Evolutionary conservation across 768 basidiomycete genomes (phyloP).

Genomic region (Boletus reticulatus): DNA sequence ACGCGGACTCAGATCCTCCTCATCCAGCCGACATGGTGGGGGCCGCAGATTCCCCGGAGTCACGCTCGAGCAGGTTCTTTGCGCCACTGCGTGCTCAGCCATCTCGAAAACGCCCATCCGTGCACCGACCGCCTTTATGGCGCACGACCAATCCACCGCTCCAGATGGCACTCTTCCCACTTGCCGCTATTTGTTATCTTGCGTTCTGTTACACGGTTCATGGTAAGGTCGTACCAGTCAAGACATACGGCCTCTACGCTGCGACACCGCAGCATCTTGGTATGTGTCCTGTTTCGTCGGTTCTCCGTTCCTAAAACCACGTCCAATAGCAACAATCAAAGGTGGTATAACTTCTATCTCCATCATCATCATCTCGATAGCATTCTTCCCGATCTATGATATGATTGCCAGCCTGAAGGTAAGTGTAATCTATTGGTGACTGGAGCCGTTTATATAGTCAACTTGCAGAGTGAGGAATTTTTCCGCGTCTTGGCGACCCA

Average conservation of each 20-base stretch:
- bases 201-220: slow-evolving; percentile 29
- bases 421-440: background rate
- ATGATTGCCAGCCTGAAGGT: slow-evolving; percentile 20
- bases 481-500: slow-evolving; percentile 20
- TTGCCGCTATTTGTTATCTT: slow-evolving; percentile 28
- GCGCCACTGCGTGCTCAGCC: slow-evolving; percentile 4
- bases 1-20: background rate
- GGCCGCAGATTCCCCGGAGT: background rate
- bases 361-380: slow-evolving; percentile 29
- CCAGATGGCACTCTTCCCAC: slow-evolving; percentile 21
- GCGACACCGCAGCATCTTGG: slow-evolving; percentile 20
- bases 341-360: slow-evolving; percentile 27
- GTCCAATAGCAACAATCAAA: slow-evolving; percentile 24
- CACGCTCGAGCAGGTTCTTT: slow-evolving; percentile 3
- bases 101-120: background rate
- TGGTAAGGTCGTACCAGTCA: slow-evolving; percentile 23
- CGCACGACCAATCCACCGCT: slow-evolving; percentile 1
- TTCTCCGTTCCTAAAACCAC: background rate
- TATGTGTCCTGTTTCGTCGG: background rate
- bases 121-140: slow-evolving; percentile 5
- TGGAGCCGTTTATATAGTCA: background rate
- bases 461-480: slow-evolving; percentile 27
- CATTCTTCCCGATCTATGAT: slow-evolving; percentile 22
- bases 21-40: background rate
- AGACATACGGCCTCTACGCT: slow-evolving; percentile 19